Percentiles rank a stretch among this genome's conserved stretches.
Conservation (phyloP, 1,284 basidiomycete genomes). For the Puccinia coronata region DNA sequence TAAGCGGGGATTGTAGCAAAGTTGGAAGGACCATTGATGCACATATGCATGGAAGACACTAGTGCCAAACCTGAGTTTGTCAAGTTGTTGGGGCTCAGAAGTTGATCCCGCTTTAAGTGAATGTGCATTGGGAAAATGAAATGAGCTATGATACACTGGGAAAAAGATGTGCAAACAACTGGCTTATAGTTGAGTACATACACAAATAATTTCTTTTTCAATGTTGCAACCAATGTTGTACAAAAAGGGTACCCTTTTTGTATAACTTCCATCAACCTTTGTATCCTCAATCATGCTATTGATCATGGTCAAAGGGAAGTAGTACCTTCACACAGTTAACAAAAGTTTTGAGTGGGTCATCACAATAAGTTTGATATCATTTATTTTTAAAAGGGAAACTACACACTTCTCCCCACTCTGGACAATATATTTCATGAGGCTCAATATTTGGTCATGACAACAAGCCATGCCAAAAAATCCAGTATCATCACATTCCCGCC, state of each 20-base stretch:
- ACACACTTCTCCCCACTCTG: not conserved
- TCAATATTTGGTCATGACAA: slow-evolving; percentile 29
- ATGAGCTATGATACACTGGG: not conserved
- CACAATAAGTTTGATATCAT: not conserved
- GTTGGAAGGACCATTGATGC: no score
- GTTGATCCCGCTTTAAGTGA: slow-evolving; percentile 8
- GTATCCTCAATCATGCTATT: not conserved
- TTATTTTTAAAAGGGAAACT: not conserved
- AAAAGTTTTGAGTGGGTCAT: not conserved
- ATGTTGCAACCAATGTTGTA: no score
- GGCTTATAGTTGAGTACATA: no score
- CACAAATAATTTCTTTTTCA: no score
- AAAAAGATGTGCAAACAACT: no score
- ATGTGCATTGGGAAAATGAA: no score
- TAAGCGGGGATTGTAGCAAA: not conserved
- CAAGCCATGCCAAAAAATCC: no score
- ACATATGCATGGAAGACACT: no score
- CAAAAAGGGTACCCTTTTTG: no score
- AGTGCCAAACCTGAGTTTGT: no score
- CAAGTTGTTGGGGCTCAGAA: not conserved
- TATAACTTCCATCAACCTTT: not conserved
- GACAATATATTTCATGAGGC: slow-evolving; percentile 7
- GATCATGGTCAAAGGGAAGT: slow-evolving; percentile 18
- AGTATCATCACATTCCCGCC: slow-evolving; percentile 24
- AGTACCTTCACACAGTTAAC: not conserved